Evolutionary conservation across 257 asterid genomes (phyloP).

Genomic region (Perilla frutescens): DNA sequence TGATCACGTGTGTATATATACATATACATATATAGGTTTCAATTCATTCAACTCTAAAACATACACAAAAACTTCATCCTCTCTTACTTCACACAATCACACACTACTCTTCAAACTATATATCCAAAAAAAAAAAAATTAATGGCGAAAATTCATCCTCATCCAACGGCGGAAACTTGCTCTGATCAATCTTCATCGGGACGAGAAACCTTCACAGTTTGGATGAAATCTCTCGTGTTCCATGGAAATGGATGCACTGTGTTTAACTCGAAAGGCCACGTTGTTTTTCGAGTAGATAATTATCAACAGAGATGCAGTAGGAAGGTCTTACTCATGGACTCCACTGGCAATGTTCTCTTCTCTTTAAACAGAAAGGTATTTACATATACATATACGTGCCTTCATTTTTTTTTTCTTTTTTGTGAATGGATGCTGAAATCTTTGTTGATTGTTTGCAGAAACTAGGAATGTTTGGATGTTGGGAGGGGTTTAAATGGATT

Average conservation of each 20-base stretch:
- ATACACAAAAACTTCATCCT: not conserved
- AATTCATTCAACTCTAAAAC: too few relatives aligned
- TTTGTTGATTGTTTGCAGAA: constrained; percentile 43
- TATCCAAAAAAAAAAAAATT: not conserved
- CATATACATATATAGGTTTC: too few relatives aligned
- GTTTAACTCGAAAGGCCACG: constrained; percentile 63
- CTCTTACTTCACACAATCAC: not conserved
- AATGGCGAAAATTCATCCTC: constrained; percentile 75
- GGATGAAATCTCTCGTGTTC: constrained; percentile 87
- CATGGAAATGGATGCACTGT: constrained; percentile 87
- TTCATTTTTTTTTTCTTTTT: too few relatives aligned
- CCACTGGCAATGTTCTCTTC: constrained; percentile 59
- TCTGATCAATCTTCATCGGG: constrained; percentile 30
- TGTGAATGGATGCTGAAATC: not conserved
- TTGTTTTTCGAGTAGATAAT: constrained; percentile 71
- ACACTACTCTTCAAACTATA: too few relatives aligned
- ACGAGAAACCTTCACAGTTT: constrained; percentile 59
- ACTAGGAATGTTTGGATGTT: constrained; percentile 44
- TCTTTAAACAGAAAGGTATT: constrained; percentile 68
- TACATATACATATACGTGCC: not conserved
- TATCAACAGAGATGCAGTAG: constrained; percentile 58
- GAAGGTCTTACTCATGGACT: constrained; percentile 75
- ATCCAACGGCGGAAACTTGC: constrained; percentile 22
- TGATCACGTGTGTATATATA: not conserved
- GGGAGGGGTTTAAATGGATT: constrained; percentile 62